These are phyloP conservation scores for Daldinia loculata DNA, from an alignment of 495 filamentous ascomycete species.

Conservation along the genomic window DNA sequence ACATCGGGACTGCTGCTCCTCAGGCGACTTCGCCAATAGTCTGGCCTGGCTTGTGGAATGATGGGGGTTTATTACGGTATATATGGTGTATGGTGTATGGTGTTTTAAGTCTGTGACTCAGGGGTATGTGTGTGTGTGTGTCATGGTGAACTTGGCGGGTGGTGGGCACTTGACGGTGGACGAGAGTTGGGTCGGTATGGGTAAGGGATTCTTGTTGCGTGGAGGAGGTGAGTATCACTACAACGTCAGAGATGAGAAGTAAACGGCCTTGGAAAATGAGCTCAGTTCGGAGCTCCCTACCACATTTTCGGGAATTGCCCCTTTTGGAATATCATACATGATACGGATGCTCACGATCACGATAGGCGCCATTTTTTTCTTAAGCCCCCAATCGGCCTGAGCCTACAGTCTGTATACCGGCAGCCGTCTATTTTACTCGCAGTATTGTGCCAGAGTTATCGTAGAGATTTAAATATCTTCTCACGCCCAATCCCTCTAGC, in stretches of 20 bases:
- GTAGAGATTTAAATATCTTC: not conserved
- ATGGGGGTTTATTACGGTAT: not conserved
- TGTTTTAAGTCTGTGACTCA: too few relatives aligned
- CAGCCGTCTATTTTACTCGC: too few relatives aligned
- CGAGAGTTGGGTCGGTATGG: too few relatives aligned
- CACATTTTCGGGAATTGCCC: not conserved
- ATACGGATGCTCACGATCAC: not conserved
- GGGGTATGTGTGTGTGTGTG: too few relatives aligned
- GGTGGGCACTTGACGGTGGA: too few relatives aligned
- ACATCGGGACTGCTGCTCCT: not conserved
- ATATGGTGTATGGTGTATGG: not conserved
- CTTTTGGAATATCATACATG: not conserved
- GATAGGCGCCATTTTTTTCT: not conserved
- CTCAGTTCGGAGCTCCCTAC: not conserved
- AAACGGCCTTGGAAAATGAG: not conserved
- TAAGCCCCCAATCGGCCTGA: too few relatives aligned
- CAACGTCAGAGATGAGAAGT: not conserved
- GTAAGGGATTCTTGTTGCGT: too few relatives aligned
- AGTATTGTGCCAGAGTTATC: too few relatives aligned
- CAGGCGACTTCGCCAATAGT: not conserved
- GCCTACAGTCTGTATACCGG: too few relatives aligned
- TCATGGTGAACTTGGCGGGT: too few relatives aligned
- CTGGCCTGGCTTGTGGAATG: not conserved
- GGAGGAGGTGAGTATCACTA: not conserved
- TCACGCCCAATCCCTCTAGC: not conserved